Percentiles rank a stretch among this genome's conserved stretches.
phyloP scores from a whole-genome alignment of 2,329 filamentous ascomycete genomes.

The Plectosphaerella plurivora region DNA sequence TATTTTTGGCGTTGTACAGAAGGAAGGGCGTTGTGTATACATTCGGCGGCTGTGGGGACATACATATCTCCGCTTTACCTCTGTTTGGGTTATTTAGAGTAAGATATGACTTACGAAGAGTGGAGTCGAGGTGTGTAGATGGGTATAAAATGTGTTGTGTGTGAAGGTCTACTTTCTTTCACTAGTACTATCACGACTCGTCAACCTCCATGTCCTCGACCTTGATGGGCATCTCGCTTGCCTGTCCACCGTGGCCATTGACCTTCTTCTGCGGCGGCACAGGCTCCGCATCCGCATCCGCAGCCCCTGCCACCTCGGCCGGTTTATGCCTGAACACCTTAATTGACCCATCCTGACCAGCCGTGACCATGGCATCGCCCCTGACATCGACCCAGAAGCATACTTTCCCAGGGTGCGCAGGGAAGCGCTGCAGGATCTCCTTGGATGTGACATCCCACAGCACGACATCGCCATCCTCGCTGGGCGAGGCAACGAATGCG shows the following conservation, averaged over 20 bases:
- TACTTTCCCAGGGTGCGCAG: conserved; percentile 44
- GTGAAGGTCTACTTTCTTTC: background rate
- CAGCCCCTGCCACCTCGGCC: background rate
- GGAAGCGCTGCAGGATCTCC: conserved; percentile 67
- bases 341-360: conserved; percentile 50
- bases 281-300: background rate
- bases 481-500: conserved; percentile 73
- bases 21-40: background rate
- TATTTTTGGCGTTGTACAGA: background rate
- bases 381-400: conserved; percentile 64
- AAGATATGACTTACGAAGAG: background rate
- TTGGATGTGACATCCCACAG: conserved; percentile 92
- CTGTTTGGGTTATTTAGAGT: background rate
- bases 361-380: conserved; percentile 52
- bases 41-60: background rate
- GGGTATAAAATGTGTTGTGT: background rate
- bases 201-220: conserved; percentile 9
- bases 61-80: background rate
- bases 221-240: conserved; percentile 11
- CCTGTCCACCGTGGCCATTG: background rate
- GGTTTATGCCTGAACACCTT: conserved; percentile 38
- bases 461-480: conserved; percentile 80
- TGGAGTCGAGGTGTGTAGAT: background rate
- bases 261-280: background rate
- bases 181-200: background rate